A percentile compares a stretch with the other conserved stretches of the same genome.
Conservation (phyloP, 805 yeast species). For the Dipodascopsis tothii region DNA sequence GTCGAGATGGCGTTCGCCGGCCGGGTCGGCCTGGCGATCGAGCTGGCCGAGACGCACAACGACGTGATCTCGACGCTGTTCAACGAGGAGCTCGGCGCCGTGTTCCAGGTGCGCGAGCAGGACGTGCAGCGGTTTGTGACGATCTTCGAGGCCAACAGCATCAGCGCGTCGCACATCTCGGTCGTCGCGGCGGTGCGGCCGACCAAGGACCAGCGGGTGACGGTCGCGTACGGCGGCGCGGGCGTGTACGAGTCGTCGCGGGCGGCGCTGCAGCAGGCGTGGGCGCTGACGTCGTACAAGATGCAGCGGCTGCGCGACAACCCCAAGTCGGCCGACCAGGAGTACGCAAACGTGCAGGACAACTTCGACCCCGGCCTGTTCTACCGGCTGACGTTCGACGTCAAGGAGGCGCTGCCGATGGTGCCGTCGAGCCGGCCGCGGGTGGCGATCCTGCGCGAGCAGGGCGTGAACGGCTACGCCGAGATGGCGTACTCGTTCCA, state of each 20-base stretch:
- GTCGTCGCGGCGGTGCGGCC: constrained; percentile 57
- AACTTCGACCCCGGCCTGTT: constrained; percentile 84
- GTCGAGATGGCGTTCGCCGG: constrained; percentile 97
- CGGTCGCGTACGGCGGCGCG: constrained; percentile 10
- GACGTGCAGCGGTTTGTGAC: constrained; percentile 50
- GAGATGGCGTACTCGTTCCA: constrained; percentile 98
- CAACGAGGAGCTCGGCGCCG: constrained; percentile 93
- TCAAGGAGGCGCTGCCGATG: constrained; percentile 13
- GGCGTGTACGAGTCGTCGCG: constrained; percentile 16
- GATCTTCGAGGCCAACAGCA: constrained; percentile 51
- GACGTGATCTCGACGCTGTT: constrained; percentile 55
- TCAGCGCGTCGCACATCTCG: constrained; percentile 47
- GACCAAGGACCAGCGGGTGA: constrained; percentile 39
- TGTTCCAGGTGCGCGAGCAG: constrained; percentile 67
- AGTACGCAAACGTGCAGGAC: constrained; percentile 64
- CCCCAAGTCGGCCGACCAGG: constrained; percentile 84
- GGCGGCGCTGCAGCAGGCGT: constrained; percentile 51
- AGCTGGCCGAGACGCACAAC: constrained; percentile 30
- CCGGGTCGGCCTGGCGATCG: constrained; percentile 68
- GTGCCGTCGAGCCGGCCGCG: constrained; percentile 48
- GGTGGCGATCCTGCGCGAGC: constrained; percentile 95
- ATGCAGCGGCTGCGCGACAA: constrained; percentile 90
- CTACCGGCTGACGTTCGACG: constrained; percentile 64
- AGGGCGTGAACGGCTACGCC: constrained; percentile 95
- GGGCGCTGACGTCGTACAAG: constrained; percentile 84